Base-by-base conservation (phyloP, 129 eudicot species). In the Helichrysum umbraculigerum region DNA sequence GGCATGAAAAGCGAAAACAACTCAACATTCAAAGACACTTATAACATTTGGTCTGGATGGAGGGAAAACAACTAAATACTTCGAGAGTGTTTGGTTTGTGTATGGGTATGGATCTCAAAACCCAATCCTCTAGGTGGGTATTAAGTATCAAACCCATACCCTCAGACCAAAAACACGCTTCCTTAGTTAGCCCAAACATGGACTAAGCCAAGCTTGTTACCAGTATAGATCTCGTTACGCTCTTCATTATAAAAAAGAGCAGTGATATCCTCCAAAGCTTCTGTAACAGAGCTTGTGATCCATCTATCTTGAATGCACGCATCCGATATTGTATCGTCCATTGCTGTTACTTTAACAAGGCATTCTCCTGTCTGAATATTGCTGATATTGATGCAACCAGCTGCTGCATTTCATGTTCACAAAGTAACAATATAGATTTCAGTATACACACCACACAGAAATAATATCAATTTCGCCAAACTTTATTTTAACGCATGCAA, bases 161-260 rank as follows among this genome's bases (percentile, higher is more conserved):
- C 47, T 39, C 47, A 39, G 9, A 39, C 47, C 47, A 9, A 39
- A 35, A 11, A 39, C 47, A 39, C 14, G 12, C 47, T 39, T 9
- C 47, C 47, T 39, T 39, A 39, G 47, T 91, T 93, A 29, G 98
- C 88, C 98, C 98, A 94, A 6, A 94, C 98, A 72, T 94, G 98
- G 78, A 94, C 91, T 35, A 94, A 84, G 51, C 98, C 98, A 19
- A 85, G 89, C 82, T 87, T 87, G 61, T 94, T 91, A 29, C 98
- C 98, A 4, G 98, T 94, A 75, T 91, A 94, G 35, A 94, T 94
- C 83, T 94, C 98, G 10, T 94, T 91, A 10, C 98, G 96, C 47
- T 91, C 97, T 87, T 94, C 98, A 54, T 94, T 93, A 9, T 94
- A 94, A 74, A 88, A 94, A 25, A 94, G 96, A 6, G 98, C 98